phyloP scores from a whole-genome alignment of 2,329 filamentous ascomycete genomes.

The Lecanicillium sp. region DNA sequence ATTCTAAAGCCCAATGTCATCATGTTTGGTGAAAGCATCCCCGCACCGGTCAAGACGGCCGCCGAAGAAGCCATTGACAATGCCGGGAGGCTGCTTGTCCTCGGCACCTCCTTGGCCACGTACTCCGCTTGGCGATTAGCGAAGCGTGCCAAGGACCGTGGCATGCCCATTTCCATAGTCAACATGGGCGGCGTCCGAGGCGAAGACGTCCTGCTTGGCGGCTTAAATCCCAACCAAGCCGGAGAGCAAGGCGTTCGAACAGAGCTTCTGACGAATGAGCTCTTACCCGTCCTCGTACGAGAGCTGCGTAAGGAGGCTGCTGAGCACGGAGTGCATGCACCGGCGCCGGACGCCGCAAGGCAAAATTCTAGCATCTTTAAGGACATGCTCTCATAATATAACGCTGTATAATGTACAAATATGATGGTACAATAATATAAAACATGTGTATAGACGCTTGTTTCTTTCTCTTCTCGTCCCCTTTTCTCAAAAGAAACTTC shows the following conservation, averaged over 20 bases:
- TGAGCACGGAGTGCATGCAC: neutral
- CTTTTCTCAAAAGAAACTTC: conserved; percentile 42
- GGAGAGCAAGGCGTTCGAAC: conserved; percentile 48
- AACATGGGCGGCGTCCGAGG: conserved; percentile 81
- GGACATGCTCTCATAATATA: conserved; percentile 49
- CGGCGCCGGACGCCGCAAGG: neutral
- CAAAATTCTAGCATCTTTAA: conserved; percentile 38
- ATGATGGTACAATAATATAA: conserved; percentile 7
- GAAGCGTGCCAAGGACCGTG: conserved; percentile 71
- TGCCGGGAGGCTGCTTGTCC: conserved; percentile 65
- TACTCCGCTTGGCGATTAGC: conserved; percentile 92
- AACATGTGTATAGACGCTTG: conserved; percentile 8
- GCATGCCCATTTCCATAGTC: conserved; percentile 79
- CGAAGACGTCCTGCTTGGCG: conserved; percentile 63
- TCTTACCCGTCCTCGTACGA: conserved; percentile 50
- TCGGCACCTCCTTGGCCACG: conserved; percentile 87
- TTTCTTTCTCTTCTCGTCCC: neutral
- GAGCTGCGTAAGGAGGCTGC: conserved; percentile 30
- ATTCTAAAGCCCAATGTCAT: conserved; percentile 88
- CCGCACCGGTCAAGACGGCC: conserved; percentile 56
- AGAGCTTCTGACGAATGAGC: conserved; percentile 48
- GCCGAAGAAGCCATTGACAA: conserved; percentile 76
- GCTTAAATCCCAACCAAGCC: conserved; percentile 41
- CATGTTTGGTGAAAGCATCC: conserved; percentile 94
- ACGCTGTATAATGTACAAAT: conserved; percentile 11